A percentile compares a stretch with the other conserved stretches of the same genome.
phyloP scores from a whole-genome alignment of 1,284 basidiomycete species.

The Cutaneotrichosporon daszewskae region DNA sequence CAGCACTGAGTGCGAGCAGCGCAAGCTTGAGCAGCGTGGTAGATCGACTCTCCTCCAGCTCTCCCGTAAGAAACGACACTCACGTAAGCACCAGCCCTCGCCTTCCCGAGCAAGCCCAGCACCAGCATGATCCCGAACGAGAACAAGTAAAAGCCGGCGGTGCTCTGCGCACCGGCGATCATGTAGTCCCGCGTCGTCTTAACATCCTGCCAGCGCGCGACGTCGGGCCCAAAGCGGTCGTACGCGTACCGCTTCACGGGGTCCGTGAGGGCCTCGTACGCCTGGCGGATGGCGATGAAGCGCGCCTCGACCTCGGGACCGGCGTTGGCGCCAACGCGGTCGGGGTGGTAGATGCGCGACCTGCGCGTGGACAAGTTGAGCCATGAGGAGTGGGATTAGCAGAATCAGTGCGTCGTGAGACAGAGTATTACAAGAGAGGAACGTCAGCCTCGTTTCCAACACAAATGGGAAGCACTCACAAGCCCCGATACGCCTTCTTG shows the following conservation, averaged over 20 bases:
- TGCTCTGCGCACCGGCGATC: background rate
- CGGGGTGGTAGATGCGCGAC: constrained; percentile 70
- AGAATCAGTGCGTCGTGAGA: too few relatives aligned
- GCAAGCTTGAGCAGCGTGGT: too few relatives aligned
- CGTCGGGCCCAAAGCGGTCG: constrained; percentile 49
- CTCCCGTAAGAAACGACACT: constrained; percentile 48
- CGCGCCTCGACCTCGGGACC: constrained; percentile 52
- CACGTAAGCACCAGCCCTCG: constrained; percentile 62
- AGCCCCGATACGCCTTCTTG: constrained; percentile 64
- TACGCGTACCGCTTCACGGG: constrained; percentile 78
- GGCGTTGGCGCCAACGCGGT: constrained; percentile 58
- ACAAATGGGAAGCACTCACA: constrained; percentile 38
- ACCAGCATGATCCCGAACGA: constrained; percentile 3
- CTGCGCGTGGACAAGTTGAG: constrained; percentile 10
- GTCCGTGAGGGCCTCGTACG: constrained; percentile 73
- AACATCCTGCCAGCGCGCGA: constrained; percentile 1
- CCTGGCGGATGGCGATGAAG: constrained; percentile 68
- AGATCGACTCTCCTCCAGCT: background rate
- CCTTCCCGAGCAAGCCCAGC: constrained; percentile 52
- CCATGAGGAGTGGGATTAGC: background rate
- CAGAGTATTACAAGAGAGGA: too few relatives aligned
- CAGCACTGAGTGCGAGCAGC: background rate
- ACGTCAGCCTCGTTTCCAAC: background rate
- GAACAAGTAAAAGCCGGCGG: constrained; percentile 8
- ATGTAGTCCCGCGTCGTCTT: constrained; percentile 10